Evolutionary conservation across 83 land plant genomes (phyloP).

Genomic region (Picea mariana): DNA sequence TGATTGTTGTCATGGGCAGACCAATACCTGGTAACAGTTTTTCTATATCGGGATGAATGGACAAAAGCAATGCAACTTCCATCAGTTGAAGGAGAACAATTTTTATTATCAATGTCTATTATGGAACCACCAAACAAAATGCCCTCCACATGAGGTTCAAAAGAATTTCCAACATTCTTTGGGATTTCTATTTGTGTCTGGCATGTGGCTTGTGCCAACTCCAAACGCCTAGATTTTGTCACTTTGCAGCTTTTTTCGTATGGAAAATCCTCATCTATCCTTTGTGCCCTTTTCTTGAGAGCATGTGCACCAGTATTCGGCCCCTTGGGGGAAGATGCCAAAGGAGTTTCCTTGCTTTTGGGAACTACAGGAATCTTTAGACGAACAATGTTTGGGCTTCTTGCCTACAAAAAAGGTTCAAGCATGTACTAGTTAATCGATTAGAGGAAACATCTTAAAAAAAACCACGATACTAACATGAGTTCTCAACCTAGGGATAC

Average conservation of each 20-base stretch:
- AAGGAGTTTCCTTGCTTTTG: no score
- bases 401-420: background rate
- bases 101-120: background rate
- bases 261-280: background rate
- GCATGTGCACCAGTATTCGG: background rate
- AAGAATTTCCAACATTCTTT: no score
- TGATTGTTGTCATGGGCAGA: background rate
- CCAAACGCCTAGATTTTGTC: background rate
- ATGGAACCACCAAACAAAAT: background rate
- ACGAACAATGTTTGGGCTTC: background rate
- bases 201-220: background rate
- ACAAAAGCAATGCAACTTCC: background rate
- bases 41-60: background rate
- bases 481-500: background rate
- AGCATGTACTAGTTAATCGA: background rate
- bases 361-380: no score
- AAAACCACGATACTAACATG: background rate
- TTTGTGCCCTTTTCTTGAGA: background rate
- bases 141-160: background rate
- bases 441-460: background rate
- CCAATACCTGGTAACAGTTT: background rate
- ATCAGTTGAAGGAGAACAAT: slow-evolving; percentile 4
- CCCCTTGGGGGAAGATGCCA: no score
- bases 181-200: no score
- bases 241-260: background rate